phyloP scores from a whole-genome alignment of 345 rosid species.

The Pugionium cornutum region DNA sequence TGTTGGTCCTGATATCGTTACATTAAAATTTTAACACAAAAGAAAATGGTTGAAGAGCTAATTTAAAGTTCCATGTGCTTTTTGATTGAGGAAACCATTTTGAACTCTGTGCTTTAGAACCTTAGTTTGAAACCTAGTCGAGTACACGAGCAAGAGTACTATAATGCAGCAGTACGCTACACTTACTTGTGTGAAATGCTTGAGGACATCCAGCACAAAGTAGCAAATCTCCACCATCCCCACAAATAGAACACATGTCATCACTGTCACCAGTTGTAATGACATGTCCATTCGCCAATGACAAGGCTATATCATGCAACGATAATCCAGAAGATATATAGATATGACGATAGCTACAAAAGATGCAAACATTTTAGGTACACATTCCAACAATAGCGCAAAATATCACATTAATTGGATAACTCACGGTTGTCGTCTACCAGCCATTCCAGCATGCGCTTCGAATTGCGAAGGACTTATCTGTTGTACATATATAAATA shows the following conservation, averaged over 20 bases:
- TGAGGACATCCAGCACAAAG: slow-evolving; percentile 83
- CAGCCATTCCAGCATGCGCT: slow-evolving; percentile 99
- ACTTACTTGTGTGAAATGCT: slow-evolving; percentile 82
- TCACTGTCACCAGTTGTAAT: slow-evolving; percentile 69
- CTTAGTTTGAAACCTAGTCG: slow-evolving; percentile 6
- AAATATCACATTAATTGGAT: slow-evolving; percentile 25
- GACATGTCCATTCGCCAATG: slow-evolving; percentile 78
- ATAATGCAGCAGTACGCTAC: slow-evolving; percentile 3
- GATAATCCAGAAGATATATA: slow-evolving; percentile 75
- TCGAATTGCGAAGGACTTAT: slow-evolving; percentile 99
- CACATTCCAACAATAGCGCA: slow-evolving; percentile 15
- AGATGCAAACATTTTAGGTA: slow-evolving; percentile 18
- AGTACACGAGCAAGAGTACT: not conserved
- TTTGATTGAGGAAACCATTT: not conserved
- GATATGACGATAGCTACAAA: slow-evolving; percentile 87
- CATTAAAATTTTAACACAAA: not conserved
- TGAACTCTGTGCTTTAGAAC: not conserved
- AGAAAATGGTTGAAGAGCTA: not conserved
- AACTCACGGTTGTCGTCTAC: slow-evolving; percentile 98
- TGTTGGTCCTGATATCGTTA: not conserved
- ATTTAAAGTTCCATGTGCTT: not conserved
- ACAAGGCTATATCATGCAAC: slow-evolving; percentile 91
- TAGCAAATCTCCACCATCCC: slow-evolving; percentile 74
- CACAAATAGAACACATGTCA: slow-evolving; percentile 89
- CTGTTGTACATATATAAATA: slow-evolving; percentile 49